Evolutionary conservation across 169 alveolate species (phyloP).

Genomic region (Plasmodium falciparum): DNA sequence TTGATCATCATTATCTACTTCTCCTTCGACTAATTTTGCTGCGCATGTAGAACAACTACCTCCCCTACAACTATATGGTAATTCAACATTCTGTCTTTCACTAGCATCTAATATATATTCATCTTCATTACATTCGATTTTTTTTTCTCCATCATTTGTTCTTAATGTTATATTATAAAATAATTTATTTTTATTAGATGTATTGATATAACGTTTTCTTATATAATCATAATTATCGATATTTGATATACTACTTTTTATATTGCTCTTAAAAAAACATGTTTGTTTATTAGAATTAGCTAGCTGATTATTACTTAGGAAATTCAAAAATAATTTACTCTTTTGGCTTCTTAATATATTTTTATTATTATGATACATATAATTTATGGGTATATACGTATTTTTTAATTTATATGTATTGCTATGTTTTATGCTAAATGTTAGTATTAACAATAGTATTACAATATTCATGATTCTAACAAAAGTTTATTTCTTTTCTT

Average conservation of each 20-base stretch:
- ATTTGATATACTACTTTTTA: constrained; percentile 1
- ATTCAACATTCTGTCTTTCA: constrained; percentile 89
- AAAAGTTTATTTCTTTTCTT: not conserved
- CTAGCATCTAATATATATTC: constrained; percentile 91
- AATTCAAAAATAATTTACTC: constrained; percentile 1
- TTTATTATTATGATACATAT: constrained; percentile 50
- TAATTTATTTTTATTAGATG: constrained; percentile 33
- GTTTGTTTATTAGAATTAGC: constrained; percentile 18
- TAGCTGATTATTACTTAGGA: constrained; percentile 16
- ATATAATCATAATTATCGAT: not conserved
- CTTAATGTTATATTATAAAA: constrained; percentile 73
- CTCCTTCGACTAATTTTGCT: constrained; percentile 86
- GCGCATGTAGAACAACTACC: constrained; percentile 93
- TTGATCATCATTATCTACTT: constrained; percentile 88
- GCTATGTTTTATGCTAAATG: constrained; percentile 12
- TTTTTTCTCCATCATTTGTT: constrained; percentile 84
- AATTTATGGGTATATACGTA: constrained; percentile 16
- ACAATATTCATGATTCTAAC: constrained; percentile 32
- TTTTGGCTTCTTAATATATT: constrained; percentile 14
- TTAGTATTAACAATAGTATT: not conserved
- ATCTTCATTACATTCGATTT: constrained; percentile 87
- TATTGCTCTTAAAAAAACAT: not conserved
- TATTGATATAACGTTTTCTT: constrained; percentile 24
- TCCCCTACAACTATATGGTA: constrained; percentile 91
- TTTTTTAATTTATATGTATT: constrained; percentile 50